Base-by-base conservation (phyloP, 495 filamentous ascomycete genomes). In the Gamarada debralockiae region DNA sequence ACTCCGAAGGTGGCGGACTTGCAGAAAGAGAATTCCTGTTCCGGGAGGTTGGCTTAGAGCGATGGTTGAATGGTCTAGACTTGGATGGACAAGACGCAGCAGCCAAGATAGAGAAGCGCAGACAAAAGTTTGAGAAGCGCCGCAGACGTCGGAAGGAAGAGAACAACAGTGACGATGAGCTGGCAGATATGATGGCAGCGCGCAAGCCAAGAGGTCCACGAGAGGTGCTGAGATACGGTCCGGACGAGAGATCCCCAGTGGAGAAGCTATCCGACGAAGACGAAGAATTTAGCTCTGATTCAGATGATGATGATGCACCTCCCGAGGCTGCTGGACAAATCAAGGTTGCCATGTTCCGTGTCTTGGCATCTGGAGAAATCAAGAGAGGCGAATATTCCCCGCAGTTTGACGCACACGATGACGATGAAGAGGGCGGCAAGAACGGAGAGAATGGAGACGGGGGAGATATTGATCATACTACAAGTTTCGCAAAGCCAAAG, bases 401-500 rank as follows among this genome's bases (percentile, higher is more conserved):
- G 14, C 95, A 97, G 65, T 99, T 97, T 52, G 92, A 96, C 67
- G 95, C 92, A 7, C 88, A 97, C 59, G 92, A 97, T 53, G 91
- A 96, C 50, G 91, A 95, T 59, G 90, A 96, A 36, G 78, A 77
- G 20, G 67, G 69, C 1, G 70, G 69, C 37, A 71, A 63, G 7
- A 66, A 56, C 14, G 25, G 24, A 14, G 24, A 21, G 3, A 25
- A 47, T 3, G 67, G 64, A 2, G 73, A 72, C 29, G 71, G 71
- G 31, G 80, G 75, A 44, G 89, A 97, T 62, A 79, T 97, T 37
- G 95, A 97, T 67, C 93, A 99, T 69, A 97, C 93, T 39, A 97
- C 93, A 21, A 97, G 93, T 64, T 99, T 99, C 69, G 95, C 95
- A 12, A 92, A 97, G 66, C 95, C 93, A 3, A 99, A 97, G 73